Base-by-base conservation (phyloP, 176 grass and related monocot genomes). In the Phragmites australis region DNA sequence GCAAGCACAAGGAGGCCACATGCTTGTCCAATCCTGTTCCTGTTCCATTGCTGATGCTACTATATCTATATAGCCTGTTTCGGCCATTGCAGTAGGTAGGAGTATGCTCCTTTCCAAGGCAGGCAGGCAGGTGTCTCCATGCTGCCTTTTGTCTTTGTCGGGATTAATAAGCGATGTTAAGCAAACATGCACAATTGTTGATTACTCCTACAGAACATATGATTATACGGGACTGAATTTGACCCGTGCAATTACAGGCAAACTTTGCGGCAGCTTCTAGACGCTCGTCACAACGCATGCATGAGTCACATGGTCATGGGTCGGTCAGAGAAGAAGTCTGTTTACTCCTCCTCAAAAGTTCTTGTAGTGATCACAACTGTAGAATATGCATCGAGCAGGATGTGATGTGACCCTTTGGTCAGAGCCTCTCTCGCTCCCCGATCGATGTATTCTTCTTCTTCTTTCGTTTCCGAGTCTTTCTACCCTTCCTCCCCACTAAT, bases 401-500 rank as follows among this genome's bases (percentile, higher is more conserved):
- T 31, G 1, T 48, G 2, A 47, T 30, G 83, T 43, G 79, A 82
- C 69, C 32, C 65, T 29, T n/a, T 63, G 79, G 85, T 82, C 85
- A 72, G 55, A 63, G 21, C 72, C 63, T 82, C 59, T 12, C 68
- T 16, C 6, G 27, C 56, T 39, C 30, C 5, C 56, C 30, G 16
- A 32, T 29, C 45, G 32, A 64, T 21, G 9, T 42, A 47, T 56
- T 82, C 31, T 65, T 82, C 43, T 18, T 70, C 66, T 18, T 42
- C 14, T 77, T 64, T 72, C 79, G 44, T 58, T 21, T 50, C 58
- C 59, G 50, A 78, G 75, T 63, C 44, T 59, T 41, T 70, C 26
- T 34, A 63, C 29, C 27, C 64, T 27, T 80, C 75, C 75, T 68
- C 68, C 86, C 86, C 81, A 80, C 75, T 84, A 44, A 81, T 84